Base-by-base conservation (phyloP, 2,329 filamentous ascomycete genomes). In the Scortechinia acanthostroma region DNA sequence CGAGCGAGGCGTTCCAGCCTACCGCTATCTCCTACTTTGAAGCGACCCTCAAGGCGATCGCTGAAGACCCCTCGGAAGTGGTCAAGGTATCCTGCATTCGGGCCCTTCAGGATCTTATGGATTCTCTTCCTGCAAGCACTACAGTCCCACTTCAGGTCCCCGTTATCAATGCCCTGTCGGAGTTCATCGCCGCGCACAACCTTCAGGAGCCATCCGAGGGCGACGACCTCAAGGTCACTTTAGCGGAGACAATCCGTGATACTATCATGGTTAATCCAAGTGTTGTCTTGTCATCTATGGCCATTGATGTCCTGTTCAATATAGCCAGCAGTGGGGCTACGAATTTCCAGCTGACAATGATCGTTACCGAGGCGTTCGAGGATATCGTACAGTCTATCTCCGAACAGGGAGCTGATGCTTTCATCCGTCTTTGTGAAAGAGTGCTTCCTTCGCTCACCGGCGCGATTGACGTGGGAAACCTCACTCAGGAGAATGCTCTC, bases 41-140 rank as follows among this genome's bases (percentile, higher is more conserved):
- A 54, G 77, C 76, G 23, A 85, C 87, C 2, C 76, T 97, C 44
- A 78, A 85, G 43, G 83, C 84, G 4, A 87, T 95, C 51, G 80
- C 79, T 6, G 71, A 71, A 25, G 91, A 95, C 51, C 70, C 81
- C 17, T 86, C 88, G 0, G 91, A 96, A 60, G 81, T 97, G 25
- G 91, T 97, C 37, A 88, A 93, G 61, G 91, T 95, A 16, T 83
- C 91, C 17, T 95, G 89, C 56, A 86, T 97, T 55, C 91, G 91
- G 59, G 85, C 89, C 2, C 66, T 95, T 25, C 89, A 96, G 55
- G 74, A 76, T 15, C 75, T 82, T 47, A 71, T 82, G 44, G 70
- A 65, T 48, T 70, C 73, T 61, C 60, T 74, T 63, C 35, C 35
- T 6, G 14, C 35, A 10, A 56, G 70, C 70, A 66, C 75, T 2